Evolutionary conservation across 2,329 filamentous ascomycete species (phyloP).

Genomic region (Verticillium klebahnii): DNA sequence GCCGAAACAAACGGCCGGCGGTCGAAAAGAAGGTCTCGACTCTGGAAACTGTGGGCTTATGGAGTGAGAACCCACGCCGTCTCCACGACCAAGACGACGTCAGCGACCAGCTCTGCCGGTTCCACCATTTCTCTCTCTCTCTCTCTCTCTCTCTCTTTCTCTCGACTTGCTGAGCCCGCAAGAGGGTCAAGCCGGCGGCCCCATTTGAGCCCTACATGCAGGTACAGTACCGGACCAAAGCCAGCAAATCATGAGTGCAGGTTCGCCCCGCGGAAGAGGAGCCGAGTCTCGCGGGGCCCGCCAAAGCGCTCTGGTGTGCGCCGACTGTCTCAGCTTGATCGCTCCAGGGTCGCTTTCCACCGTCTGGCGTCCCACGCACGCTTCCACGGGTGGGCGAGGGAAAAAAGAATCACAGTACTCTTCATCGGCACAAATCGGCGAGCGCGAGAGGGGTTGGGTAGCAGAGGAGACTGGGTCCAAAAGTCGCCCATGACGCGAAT

Average conservation of each 20-base stretch:
- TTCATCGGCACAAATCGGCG: not conserved
- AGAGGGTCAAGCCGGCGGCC: not conserved
- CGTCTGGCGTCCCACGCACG: not conserved
- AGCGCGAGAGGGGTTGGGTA: not conserved
- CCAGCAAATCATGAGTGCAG: not conserved
- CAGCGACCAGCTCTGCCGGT: not conserved
- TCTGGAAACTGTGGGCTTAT: not conserved
- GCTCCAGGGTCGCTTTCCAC: not conserved
- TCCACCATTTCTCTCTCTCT: not conserved
- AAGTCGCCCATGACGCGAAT: not conserved
- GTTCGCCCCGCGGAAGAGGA: not conserved
- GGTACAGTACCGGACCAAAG: not conserved
- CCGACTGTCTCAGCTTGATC: not conserved
- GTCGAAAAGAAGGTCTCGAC: not conserved
- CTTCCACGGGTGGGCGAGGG: not conserved
- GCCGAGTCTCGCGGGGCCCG: not conserved
- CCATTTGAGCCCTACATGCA: not conserved
- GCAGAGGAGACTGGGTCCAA: not conserved
- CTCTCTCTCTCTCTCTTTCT: too few relatives aligned
- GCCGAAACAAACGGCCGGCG: not conserved
- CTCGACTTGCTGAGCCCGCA: not conserved
- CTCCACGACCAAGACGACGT: not conserved
- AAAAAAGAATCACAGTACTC: not conserved
- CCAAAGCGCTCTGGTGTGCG: not conserved
- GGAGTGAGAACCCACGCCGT: not conserved